A percentile compares a stretch with the other conserved stretches of the same genome.
These are phyloP conservation scores for Naganishia vaughanmartiniae DNA, from an alignment of 768 basidiomycete species.

Conservation along the genomic window DNA sequence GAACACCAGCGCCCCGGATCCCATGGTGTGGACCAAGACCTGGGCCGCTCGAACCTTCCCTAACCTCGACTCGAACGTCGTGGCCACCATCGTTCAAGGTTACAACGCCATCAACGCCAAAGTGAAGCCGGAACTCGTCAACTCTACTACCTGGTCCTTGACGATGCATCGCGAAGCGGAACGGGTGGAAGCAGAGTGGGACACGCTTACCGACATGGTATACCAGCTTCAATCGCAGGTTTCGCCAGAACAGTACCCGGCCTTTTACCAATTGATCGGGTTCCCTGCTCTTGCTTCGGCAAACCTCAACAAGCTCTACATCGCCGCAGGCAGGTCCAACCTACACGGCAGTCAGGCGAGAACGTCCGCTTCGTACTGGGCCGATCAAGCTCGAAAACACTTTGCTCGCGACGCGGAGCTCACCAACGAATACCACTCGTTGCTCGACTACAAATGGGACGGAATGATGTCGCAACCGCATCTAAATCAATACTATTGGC, in stretches of 20 bases:
- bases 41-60: conserved; percentile 29
- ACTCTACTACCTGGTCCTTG: conserved; percentile 63
- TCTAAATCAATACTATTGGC: conserved; percentile 57
- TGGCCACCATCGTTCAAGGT: conserved; percentile 56
- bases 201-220: conserved; percentile 57
- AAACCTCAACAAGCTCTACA: conserved; percentile 62
- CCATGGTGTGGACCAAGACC: conserved; percentile 51
- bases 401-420: conserved; percentile 66
- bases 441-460: conserved; percentile 66
- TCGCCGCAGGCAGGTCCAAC: conserved; percentile 61
- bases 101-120: conserved; percentile 57
- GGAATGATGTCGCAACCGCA: conserved; percentile 32
- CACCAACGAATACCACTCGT: conserved; percentile 62
- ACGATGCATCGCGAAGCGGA: conserved; percentile 70
- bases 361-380: conserved; percentile 62
- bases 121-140: conserved; percentile 66
- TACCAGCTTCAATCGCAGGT: conserved; percentile 62
- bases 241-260: conserved; percentile 56
- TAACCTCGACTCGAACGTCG: not conserved
- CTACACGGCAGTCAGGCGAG: conserved; percentile 65
- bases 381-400: conserved; percentile 59
- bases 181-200: conserved; percentile 59
- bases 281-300: conserved; percentile 64
- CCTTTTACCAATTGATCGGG: conserved; percentile 71
- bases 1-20: conserved; percentile 56